Evolutionary conservation across 495 filamentous ascomycete species (phyloP).

Genomic region (Sphaerosporella brunnea): DNA sequence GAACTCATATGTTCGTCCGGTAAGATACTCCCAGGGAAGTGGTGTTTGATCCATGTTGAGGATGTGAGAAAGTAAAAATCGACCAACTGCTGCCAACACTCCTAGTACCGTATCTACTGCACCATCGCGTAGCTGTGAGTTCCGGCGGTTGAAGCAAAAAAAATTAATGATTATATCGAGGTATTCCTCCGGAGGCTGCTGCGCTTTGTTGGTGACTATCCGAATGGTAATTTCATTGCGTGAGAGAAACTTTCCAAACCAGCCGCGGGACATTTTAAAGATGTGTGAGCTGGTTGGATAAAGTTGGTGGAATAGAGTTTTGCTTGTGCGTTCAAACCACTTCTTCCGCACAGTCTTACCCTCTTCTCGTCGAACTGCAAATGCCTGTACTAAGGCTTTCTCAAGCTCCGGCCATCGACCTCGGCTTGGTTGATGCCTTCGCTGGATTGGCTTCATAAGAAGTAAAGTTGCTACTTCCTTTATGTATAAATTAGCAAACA

Average conservation of each 20-base stretch:
- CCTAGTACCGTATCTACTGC: not conserved
- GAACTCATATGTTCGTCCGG: too few relatives aligned
- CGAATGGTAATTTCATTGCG: not conserved
- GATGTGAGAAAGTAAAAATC: not conserved
- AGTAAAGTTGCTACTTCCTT: too few relatives aligned
- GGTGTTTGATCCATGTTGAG: conserved; percentile 6
- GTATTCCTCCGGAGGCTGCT: not conserved
- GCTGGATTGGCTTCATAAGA: not conserved
- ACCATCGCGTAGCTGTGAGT: not conserved
- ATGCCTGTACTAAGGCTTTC: not conserved
- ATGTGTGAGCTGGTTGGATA: not conserved
- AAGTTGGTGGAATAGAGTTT: not conserved
- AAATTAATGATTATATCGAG: not conserved
- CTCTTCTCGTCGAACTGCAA: not conserved
- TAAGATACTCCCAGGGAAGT: conserved; percentile 6
- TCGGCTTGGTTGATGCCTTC: not conserved
- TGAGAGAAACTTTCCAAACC: not conserved
- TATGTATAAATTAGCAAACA: too few relatives aligned
- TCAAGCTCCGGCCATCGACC: not conserved
- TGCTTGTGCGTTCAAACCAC: not conserved
- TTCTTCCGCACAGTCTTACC: not conserved
- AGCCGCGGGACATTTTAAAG: not conserved
- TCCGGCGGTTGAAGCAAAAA: conserved; percentile 1
- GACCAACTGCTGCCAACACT: not conserved
- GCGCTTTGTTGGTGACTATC: not conserved